phyloP scores from a whole-genome alignment of 208 protist species.

The Novymonas esmeraldas region DNA sequence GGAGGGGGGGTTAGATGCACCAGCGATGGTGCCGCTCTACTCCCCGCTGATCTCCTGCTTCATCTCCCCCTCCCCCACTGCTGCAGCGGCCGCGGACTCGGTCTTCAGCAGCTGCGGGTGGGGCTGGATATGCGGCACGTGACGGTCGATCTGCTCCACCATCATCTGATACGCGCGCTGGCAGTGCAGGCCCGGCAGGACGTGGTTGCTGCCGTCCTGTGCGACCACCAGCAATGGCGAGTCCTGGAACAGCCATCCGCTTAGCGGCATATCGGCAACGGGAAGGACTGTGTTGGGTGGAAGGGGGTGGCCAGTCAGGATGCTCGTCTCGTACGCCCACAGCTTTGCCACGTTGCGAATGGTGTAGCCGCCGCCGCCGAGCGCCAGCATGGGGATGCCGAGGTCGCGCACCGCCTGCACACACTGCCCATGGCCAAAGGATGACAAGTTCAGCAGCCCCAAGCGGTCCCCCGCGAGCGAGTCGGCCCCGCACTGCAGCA shows the following conservation, averaged over 20 bases:
- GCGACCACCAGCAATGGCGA: constrained; percentile 72
- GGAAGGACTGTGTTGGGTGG: constrained; percentile 70
- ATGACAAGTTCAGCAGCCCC: constrained; percentile 93
- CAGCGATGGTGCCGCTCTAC: too few relatives aligned
- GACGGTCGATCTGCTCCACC: constrained; percentile 76
- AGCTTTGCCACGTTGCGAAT: constrained; percentile 98
- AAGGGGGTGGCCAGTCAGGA: constrained; percentile 74
- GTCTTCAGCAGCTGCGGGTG: constrained; percentile 29
- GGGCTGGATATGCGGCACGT: constrained; percentile 56
- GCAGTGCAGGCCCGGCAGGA: constrained; percentile 61
- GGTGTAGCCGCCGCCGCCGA: constrained; percentile 99
- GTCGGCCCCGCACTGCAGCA: constrained; percentile 99
- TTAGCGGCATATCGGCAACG: constrained; percentile 66
- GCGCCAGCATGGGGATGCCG: constrained; percentile 94
- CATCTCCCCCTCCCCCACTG: not conserved
- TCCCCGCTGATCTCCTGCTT: too few relatives aligned
- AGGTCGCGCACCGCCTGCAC: constrained; percentile 94
- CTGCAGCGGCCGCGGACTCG: not conserved
- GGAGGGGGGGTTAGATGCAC: too few relatives aligned
- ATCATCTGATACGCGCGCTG: constrained; percentile 70
- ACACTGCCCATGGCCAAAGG: constrained; percentile 95
- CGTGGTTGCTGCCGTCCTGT: constrained; percentile 73
- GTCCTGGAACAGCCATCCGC: constrained; percentile 86
- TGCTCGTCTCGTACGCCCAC: constrained; percentile 96
- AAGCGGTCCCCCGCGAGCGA: constrained; percentile 97